phyloP scores from a whole-genome alignment of 2,329 filamentous ascomycete genomes.

The Alternaria atra region DNA sequence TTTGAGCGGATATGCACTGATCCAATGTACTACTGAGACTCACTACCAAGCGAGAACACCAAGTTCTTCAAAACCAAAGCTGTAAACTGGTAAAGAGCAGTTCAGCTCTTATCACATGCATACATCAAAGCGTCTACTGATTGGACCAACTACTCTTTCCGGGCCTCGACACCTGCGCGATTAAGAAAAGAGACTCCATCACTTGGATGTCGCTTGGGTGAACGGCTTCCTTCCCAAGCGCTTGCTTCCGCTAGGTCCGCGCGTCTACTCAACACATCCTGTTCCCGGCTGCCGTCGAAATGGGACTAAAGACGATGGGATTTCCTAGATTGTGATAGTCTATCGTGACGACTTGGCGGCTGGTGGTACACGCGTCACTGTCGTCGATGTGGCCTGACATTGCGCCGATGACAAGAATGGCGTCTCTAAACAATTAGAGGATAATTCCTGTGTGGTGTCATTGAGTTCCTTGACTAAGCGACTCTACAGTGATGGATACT shows the following conservation, averaged over 20 bases:
- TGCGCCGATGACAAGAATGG: not conserved
- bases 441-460: not conserved
- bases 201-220: conserved; percentile 2
- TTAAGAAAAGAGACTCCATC: not conserved
- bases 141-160: not conserved
- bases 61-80: not conserved
- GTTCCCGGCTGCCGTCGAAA: not conserved
- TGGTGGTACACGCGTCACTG: not conserved
- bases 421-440: not conserved
- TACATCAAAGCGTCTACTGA: not conserved
- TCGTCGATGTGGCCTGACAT: not conserved
- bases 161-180: not conserved
- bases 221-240: conserved; percentile 1
- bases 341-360: not conserved
- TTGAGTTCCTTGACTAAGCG: not conserved
- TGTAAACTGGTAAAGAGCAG: not conserved
- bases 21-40: not conserved
- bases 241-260: conserved; percentile 5
- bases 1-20: not conserved
- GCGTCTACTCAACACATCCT: not conserved
- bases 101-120: not conserved
- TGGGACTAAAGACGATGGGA: not conserved
- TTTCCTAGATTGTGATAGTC: not conserved
- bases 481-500: not conserved
- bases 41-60: not conserved